Evolutionary conservation across 2,329 filamentous ascomycete species (phyloP).

Genomic region (Neoarthrinium moseri): DNA sequence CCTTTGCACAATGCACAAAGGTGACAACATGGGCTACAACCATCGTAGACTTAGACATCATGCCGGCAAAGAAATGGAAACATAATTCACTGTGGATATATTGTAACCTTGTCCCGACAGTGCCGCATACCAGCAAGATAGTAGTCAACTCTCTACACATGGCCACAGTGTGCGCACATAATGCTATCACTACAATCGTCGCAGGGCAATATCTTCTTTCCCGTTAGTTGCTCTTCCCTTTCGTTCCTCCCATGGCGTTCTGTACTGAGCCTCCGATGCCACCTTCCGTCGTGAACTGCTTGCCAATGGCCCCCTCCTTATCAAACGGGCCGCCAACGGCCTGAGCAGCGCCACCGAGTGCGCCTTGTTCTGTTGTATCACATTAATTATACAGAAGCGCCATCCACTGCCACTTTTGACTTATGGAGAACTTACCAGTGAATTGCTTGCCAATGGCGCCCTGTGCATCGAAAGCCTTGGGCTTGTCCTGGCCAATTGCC

Average conservation of each 20-base stretch:
- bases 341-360: slow-evolving; percentile 48
- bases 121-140: no score
- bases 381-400: background rate
- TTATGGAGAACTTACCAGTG: slow-evolving; percentile 35
- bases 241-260: slow-evolving; percentile 37
- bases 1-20: no score
- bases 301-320: slow-evolving; percentile 52
- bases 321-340: slow-evolving; percentile 48
- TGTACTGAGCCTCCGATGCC: slow-evolving; percentile 54
- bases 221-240: slow-evolving; percentile 26
- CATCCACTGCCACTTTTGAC: background rate
- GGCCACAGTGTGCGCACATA: no score
- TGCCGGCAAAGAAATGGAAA: no score
- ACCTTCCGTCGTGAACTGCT: slow-evolving; percentile 53
- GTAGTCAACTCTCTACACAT: no score
- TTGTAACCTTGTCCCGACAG: no score
- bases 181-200: no score
- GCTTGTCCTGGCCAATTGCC: slow-evolving; percentile 28
- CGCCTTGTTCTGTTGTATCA: slow-evolving; percentile 42
- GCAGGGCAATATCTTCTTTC: no score
- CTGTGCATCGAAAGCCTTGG: slow-evolving; percentile 44
- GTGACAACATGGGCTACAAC: no score
- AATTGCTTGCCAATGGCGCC: slow-evolving; percentile 56
- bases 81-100: no score
- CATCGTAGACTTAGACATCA: no score